A percentile compares a stretch with the other conserved stretches of the same genome.
These are phyloP conservation scores for Rhynchosporium graminicola DNA, from an alignment of 2,329 filamentous ascomycete species.

Conservation along the genomic window DNA sequence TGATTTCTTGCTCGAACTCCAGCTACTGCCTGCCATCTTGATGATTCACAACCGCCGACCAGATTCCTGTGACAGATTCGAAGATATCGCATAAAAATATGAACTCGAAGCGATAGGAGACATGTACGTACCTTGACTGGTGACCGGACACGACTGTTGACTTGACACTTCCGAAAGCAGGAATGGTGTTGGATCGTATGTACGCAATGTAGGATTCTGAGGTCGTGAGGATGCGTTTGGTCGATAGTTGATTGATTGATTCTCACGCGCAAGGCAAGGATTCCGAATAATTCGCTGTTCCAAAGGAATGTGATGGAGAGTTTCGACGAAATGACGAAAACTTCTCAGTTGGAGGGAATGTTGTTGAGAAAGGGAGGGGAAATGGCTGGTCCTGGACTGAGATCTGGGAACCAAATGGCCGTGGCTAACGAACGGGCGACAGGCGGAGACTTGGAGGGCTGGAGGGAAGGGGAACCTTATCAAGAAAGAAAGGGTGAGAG, in stretches of 20 bases:
- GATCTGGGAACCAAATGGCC: conserved; percentile 25
- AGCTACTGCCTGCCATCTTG: neutral
- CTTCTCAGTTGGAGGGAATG: conserved; percentile 42
- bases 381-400: conserved; percentile 23
- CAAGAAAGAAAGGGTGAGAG: conserved; percentile 2
- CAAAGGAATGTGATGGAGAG: conserved; percentile 44
- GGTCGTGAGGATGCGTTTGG: neutral
- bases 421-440: conserved; percentile 14
- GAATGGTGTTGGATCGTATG: neutral
- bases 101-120: neutral
- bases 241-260: neutral
- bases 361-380: conserved; percentile 25
- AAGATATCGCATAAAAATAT: neutral
- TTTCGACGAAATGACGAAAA: conserved; percentile 23
- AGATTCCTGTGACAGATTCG: neutral
- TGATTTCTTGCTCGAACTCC: neutral
- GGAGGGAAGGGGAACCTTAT: neutral
- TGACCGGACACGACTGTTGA: conserved; percentile 20
- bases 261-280: neutral
- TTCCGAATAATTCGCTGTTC: conserved; percentile 33
- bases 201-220: conserved; percentile 13
- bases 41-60: neutral
- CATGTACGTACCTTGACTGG: conserved; percentile 29
- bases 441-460: too few species aligned
- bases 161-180: conserved; percentile 6